Base-by-base conservation (phyloP, 2,329 filamentous ascomycete species). In the Botrytis aclada region DNA sequence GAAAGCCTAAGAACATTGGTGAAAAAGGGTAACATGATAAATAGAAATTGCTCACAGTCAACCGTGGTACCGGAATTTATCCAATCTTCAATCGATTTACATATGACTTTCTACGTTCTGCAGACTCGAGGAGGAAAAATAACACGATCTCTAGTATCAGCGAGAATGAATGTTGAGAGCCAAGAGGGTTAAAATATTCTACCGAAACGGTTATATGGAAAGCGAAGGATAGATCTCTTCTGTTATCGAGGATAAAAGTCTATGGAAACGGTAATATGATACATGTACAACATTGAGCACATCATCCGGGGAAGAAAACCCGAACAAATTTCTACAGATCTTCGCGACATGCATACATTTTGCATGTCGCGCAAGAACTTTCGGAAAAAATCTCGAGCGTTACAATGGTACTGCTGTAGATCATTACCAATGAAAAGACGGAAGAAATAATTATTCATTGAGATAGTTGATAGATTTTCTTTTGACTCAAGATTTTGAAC, bases 11-110 rank as follows among this genome's bases (percentile, higher is more conserved):
- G 25, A 9, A 25, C 0, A 1, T 41, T 6, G 16, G 9, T 39
- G 45, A 32, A 66, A 41, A 54, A 22, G 45, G 25, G 2, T 67
- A 67, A 41, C 25, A 41, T 56, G 34, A 56, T 56, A 41, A 41
- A 67, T 41, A n/a, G 18, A n/a, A 32, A 56, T 22, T 41, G 22
- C 5, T 18, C n/a, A 41, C 41, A 25, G 47, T 22, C 34, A 67
- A 67, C 34, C 37, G 65, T 67, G 65, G 65, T 67, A 41, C 47
- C 18, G 65, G 65, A 56, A 41, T 56, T 41, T 56, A 7, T 41
- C 10, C 34, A 67, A 16, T 12, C 9, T 56, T 41, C n/a, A 32
- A 20, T n/a, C 25, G n/a, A 67, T 56, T 22, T 18, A 25, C 51
- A 32, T 18, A 29, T 54, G 25, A 12, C 47, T 56, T 56, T 67